Base-by-base conservation (phyloP, 2,329 filamentous ascomycete genomes). In the Lachnellula subtilissima region DNA sequence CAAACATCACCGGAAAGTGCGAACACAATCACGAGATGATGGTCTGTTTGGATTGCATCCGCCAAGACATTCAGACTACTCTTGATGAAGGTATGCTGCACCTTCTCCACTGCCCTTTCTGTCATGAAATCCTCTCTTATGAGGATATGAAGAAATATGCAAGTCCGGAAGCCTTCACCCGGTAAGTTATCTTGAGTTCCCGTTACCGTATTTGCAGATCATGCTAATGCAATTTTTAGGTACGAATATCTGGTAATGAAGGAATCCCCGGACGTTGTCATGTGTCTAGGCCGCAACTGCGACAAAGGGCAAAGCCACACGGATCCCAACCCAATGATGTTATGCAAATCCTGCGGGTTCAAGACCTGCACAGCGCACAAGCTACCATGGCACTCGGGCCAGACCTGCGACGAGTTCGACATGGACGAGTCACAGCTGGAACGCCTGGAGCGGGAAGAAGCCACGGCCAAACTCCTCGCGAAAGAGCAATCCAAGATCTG, bases 391-490 rank as follows among this genome's bases (percentile, higher is more conserved):
- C 64, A 66, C 28, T 53, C 60, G 42, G 61, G 61, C 3, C 37
- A 46, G n/a, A 59, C 62, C 1, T 66, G 64, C 39, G 59, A 59
- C 5, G 62, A 64, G 7, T 66, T 62, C 22, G 64, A 66, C 36
- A 45, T 37, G 15, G 54, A 60, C 2, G 59, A 61, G n/a, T 52
- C 48, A 0, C 61, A 64, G 36, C 58, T 66, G 14, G 61, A 65
- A 49, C 62, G 64, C 11, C 47, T 64, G n/a, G 63, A 64, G 48
- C 50, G 61, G 12, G 63, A 57, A 14, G 62, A 64, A 49, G 63
- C 62, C 11, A 65, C 64, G 1, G 64, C 63, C 9, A 64, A 61
- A 32, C 28, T 64, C 1, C 52, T 66, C n/a, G 58, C 63, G 2
- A 58, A 45, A 6, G 47, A 61, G 23, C 47, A 58, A 12, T 57